phyloP scores from a whole-genome alignment of 257 asterid genomes.

The Eucommia ulmoides region DNA sequence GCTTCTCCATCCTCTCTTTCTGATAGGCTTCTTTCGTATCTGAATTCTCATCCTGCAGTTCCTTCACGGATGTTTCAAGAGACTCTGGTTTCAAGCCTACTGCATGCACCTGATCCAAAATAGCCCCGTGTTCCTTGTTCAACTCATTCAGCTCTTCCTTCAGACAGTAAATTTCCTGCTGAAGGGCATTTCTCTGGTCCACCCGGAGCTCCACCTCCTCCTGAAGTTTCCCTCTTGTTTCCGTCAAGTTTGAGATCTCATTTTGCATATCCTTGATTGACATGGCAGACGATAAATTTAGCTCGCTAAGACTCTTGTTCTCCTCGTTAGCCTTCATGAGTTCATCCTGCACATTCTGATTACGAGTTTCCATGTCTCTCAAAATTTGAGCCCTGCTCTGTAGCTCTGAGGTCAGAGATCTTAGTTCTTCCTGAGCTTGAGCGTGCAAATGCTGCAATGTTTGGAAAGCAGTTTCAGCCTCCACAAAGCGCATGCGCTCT shows the following conservation, averaged over 20 bases:
- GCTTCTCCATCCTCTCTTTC: constrained; percentile 51
- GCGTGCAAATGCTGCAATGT: constrained; percentile 89
- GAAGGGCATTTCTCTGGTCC: constrained; percentile 87
- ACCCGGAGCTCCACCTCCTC: constrained; percentile 84
- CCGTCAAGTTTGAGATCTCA: constrained; percentile 51
- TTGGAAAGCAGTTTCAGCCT: constrained; percentile 94
- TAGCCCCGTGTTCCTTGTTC: constrained; percentile 35
- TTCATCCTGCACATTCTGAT: constrained; percentile 58
- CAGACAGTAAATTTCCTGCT: constrained; percentile 88
- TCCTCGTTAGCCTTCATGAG: constrained; percentile 53
- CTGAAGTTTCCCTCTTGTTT: constrained; percentile 56
- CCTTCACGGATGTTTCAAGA: constrained; percentile 48
- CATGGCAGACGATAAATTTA: constrained; percentile 45
- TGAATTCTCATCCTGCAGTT: constrained; percentile 49
- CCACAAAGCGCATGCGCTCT: constrained; percentile 79
- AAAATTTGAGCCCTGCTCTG: constrained; percentile 57
- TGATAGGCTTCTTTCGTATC: constrained; percentile 38
- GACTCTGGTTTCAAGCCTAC: constrained; percentile 54
- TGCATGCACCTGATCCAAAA: constrained; percentile 56
- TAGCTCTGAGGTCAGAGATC: constrained; percentile 54
- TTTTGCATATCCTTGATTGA: constrained; percentile 56
- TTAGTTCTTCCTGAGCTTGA: constrained; percentile 80
- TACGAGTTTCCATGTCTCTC: constrained; percentile 39
- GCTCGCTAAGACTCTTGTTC: constrained; percentile 51
- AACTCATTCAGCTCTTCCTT: constrained; percentile 72